Evolutionary conservation across 257 asterid species (phyloP), one percentile per base, ranked within the genome.

Genomic region (Vinca minor): DNA sequence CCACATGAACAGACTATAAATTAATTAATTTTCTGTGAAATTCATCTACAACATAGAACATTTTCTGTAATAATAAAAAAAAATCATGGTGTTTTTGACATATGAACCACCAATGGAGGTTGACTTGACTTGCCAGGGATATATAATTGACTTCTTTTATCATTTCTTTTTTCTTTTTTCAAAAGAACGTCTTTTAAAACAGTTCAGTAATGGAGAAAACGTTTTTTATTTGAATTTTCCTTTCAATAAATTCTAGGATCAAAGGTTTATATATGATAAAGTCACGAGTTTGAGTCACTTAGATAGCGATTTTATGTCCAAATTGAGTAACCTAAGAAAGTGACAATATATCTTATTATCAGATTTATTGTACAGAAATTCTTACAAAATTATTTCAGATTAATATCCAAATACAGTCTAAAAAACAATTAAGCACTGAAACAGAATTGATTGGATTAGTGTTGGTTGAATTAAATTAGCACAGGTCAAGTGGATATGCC

Each of bases 401-500:
- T n/a, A n/a, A n/a, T n/a, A n/a, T n/a, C n/a, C n/a, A n/a, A n/a
- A n/a, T n/a, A n/a, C n/a, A n/a, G n/a, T n/a, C n/a, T n/a, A n/a
- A n/a, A n/a, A n/a, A n/a, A n/a, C n/a, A n/a, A n/a, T n/a, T n/a
- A n/a, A n/a, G n/a, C 62, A 57, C 26, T 6, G 32, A 13, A 60
- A 8, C 35, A 62, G 26, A 45, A 52, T 31, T 39, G 53, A 38
- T 50, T 21, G 6, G 32, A 21, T 28, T 34, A 8, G 46, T 28
- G 4, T 44, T 17, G 20, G 48, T 41, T 38, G 8, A 4, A 38
- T 1, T 54, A 7, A 13, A 53, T 53, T 28, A 26, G 35, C 59
- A 17, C 14, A 3, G 45, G 29, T 46, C 48, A 64, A 39, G 13
- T 60, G 66, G 52, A 65, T 67, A 14, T 45, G 55, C 21, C 65